Conservation (phyloP, 305 asterid species). For the Plantago rigida region DNA sequence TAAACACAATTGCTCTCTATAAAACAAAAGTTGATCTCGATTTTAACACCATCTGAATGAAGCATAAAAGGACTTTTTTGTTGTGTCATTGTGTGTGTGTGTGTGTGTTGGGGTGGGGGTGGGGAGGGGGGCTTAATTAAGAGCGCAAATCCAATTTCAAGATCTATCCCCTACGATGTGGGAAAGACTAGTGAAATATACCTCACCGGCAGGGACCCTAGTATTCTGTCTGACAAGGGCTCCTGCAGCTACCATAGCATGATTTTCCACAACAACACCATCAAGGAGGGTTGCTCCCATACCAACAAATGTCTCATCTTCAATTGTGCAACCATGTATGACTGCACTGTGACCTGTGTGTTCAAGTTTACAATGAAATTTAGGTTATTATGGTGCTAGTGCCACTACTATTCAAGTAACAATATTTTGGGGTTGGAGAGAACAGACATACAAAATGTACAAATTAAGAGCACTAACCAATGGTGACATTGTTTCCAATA, state of each 20-base stretch:
- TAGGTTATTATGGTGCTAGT: constrained; percentile 8
- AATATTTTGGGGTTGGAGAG: too few relatives aligned
- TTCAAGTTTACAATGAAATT: constrained; percentile 15
- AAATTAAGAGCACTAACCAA: constrained; percentile 44
- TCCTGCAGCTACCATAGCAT: constrained; percentile 93
- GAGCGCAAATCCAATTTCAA: background rate
- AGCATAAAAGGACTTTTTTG: background rate
- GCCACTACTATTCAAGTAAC: background rate
- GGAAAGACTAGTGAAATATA: constrained; percentile 23
- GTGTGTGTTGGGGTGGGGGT: too few relatives aligned
- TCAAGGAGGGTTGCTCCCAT: constrained; percentile 89
- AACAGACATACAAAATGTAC: background rate
- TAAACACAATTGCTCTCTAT: too few relatives aligned
- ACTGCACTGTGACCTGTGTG: constrained; percentile 80
- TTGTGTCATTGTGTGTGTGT: background rate
- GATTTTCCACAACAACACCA: constrained; percentile 77
- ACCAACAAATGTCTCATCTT: constrained; percentile 86
- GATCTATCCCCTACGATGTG: background rate
- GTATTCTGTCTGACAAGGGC: constrained; percentile 80
- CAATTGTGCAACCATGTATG: constrained; percentile 74
- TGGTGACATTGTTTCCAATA: constrained; percentile 74
- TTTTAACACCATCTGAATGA: too few relatives aligned
- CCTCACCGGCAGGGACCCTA: constrained; percentile 74
- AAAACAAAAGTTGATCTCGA: too few relatives aligned
- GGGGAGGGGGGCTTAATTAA: too few relatives aligned